These are phyloP conservation scores for Acidiella bohemica DNA, from an alignment of 495 filamentous ascomycete genomes.

Conservation along the genomic window DNA sequence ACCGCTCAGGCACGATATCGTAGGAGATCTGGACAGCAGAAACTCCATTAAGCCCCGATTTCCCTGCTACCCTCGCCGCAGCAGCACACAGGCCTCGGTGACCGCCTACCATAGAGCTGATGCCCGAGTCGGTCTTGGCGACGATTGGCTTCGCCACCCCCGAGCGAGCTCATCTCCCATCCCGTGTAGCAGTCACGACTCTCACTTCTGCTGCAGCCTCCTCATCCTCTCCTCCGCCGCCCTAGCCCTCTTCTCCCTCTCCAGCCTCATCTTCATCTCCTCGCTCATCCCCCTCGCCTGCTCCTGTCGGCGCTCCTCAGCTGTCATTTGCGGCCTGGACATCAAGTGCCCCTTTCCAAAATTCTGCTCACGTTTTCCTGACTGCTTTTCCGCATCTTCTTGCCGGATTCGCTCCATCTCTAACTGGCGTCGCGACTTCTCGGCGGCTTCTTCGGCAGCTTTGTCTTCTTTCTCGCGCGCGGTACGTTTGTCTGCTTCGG, in stretches of 20 bases:
- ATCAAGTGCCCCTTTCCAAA: constrained; percentile 40
- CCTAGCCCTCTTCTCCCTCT: constrained; percentile 67
- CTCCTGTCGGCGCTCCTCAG: constrained; percentile 58
- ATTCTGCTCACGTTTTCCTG: constrained; percentile 48
- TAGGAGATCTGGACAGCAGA: too few relatives aligned
- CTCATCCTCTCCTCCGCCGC: constrained; percentile 78
- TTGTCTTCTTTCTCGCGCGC: constrained; percentile 43
- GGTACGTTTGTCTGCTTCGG: constrained; percentile 53
- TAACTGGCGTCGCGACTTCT: constrained; percentile 40
- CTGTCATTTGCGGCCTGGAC: constrained; percentile 32
- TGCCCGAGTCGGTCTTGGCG: too few relatives aligned
- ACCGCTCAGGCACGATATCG: too few relatives aligned
- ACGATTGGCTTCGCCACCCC: too few relatives aligned
- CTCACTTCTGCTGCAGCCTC: constrained; percentile 36
- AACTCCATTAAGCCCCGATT: too few relatives aligned
- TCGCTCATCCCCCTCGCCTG: constrained; percentile 72
- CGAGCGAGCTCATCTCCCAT: neutral
- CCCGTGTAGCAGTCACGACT: neutral
- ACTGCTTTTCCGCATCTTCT: constrained; percentile 29
- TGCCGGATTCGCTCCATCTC: constrained; percentile 29
- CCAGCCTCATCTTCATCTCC: constrained; percentile 67
- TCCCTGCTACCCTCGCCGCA: too few relatives aligned
- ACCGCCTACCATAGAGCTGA: too few relatives aligned
- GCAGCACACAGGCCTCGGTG: too few relatives aligned
- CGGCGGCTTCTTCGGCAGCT: constrained; percentile 38